Conservation (phyloP, 2,329 filamentous ascomycete genomes). For the Cercospora sp. region DNA sequence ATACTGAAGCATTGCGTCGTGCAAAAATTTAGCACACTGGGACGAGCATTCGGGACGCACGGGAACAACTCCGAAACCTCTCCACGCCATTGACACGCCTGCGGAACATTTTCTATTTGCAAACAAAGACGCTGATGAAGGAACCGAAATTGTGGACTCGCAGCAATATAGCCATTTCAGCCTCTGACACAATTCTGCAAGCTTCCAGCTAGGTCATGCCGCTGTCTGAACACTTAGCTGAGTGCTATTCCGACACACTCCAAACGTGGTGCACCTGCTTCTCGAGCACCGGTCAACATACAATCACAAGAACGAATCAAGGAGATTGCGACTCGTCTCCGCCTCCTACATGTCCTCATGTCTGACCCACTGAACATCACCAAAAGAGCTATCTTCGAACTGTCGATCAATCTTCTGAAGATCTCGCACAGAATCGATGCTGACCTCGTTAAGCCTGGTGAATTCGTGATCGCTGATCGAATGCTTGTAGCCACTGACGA, state of each 20-base stretch:
- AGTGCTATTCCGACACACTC: background rate
- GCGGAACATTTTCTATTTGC: background rate
- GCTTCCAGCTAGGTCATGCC: background rate
- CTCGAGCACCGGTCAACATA: background rate
- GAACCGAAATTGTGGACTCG: background rate
- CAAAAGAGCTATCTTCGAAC: background rate
- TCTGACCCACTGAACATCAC: background rate
- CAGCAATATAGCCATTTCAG: background rate
- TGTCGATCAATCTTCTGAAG: background rate
- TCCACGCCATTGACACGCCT: background rate
- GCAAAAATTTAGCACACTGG: background rate
- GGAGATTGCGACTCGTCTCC: background rate
- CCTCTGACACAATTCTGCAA: background rate
- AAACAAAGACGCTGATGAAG: background rate
- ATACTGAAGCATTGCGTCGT: background rate
- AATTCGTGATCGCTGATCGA: background rate
- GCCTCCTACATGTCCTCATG: background rate
- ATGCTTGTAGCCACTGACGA: constrained; percentile 30
- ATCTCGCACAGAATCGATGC: background rate
- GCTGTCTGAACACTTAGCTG: background rate
- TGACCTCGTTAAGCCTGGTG: background rate
- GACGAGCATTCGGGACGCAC: background rate
- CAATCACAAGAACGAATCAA: background rate
- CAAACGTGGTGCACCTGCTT: background rate
- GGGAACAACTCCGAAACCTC: background rate